Evolutionary conservation across 1,284 basidiomycete species (phyloP).

Genomic region (Naganishia sp.): DNA sequence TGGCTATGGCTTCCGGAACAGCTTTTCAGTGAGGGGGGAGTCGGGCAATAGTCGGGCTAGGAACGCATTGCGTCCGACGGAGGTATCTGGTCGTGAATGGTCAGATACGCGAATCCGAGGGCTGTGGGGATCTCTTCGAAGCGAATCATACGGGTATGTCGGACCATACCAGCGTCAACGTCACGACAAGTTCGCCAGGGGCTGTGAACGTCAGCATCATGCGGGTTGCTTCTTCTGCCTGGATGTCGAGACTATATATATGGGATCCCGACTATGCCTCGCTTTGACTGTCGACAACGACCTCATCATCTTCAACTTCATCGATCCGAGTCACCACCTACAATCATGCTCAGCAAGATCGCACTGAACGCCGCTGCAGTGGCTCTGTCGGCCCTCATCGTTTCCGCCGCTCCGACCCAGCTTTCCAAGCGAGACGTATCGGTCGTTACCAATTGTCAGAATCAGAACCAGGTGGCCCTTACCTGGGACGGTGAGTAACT

Average conservation of each 20-base stretch:
- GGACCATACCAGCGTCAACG: too few species aligned
- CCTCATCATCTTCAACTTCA: not conserved
- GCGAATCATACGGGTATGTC: too few species aligned
- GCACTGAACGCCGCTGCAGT: not conserved
- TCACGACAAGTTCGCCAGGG: not conserved
- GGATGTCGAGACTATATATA: not conserved
- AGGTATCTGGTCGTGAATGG: too few species aligned
- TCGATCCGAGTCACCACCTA: not conserved
- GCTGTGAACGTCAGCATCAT: not conserved
- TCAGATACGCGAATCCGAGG: too few species aligned
- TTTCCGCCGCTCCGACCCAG: conserved; percentile 15
- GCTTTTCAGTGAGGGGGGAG: too few species aligned
- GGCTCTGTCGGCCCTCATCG: conserved; percentile 2
- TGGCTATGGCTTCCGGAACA: too few species aligned
- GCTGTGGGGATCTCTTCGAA: too few species aligned
- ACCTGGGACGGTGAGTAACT: conserved; percentile 55
- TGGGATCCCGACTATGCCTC: not conserved
- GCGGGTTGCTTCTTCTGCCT: not conserved
- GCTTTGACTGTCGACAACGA: not conserved
- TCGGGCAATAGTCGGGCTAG: too few species aligned
- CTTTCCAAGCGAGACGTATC: conserved; percentile 12
- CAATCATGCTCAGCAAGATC: conserved; percentile 24
- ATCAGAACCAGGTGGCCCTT: conserved; percentile 48
- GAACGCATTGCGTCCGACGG: too few species aligned
- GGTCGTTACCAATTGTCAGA: conserved; percentile 4